A percentile compares a stretch with the other conserved stretches of the same genome.
phyloP scores from a whole-genome alignment of 1,284 basidiomycete species.

The Moesziomyces antarcticus region DNA sequence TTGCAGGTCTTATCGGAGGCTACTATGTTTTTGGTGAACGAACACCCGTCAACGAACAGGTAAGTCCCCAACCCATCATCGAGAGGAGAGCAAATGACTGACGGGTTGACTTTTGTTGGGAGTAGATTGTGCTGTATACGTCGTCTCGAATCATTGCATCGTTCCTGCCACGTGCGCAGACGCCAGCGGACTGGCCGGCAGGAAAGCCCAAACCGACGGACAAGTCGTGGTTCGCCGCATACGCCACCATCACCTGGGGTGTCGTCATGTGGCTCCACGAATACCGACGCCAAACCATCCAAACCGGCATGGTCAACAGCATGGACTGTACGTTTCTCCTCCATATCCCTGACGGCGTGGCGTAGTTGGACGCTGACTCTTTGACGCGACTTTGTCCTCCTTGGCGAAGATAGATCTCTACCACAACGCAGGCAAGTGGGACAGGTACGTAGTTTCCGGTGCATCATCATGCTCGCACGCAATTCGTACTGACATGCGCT shows the following conservation, averaged over 20 bases:
- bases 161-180: slow-evolving; percentile 62
- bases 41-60: slow-evolving; percentile 98
- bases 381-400: neutral
- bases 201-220: slow-evolving; percentile 69
- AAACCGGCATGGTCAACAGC: slow-evolving; percentile 82
- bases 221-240: slow-evolving; percentile 82
- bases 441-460: slow-evolving; percentile 35
- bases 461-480: neutral
- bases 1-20: slow-evolving; percentile 91
- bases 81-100: too few species aligned
- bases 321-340: slow-evolving; percentile 68
- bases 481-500: slow-evolving; percentile 5
- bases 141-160: slow-evolving; percentile 60
- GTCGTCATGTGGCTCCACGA: slow-evolving; percentile 97
- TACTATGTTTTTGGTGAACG: slow-evolving; percentile 93
- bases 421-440: slow-evolving; percentile 66
- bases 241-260: slow-evolving; percentile 92
- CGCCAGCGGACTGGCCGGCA: slow-evolving; percentile 54
- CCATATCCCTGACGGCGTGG: neutral
- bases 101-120: neutral
- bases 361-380: neutral
- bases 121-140: slow-evolving; percentile 88
- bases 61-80: slow-evolving; percentile 68
- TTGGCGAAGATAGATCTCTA: slow-evolving; percentile 56
- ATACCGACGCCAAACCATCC: slow-evolving; percentile 84